Evolutionary conservation across 768 basidiomycete species (phyloP).

Genomic region (Leccinum incarnatum): DNA sequence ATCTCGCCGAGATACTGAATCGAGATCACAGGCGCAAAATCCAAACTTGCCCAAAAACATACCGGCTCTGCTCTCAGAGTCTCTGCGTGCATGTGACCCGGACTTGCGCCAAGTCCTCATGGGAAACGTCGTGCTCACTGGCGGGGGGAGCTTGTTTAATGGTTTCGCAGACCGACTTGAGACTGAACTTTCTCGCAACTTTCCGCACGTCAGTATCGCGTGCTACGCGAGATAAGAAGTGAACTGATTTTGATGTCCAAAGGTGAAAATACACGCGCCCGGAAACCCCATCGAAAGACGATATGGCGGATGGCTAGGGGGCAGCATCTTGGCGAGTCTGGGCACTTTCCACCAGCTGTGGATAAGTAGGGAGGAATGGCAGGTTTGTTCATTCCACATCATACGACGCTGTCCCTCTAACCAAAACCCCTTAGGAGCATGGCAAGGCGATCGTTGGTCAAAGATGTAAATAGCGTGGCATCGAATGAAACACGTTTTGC

Average conservation of each 20-base stretch:
- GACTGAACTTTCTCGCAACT: slow-evolving; percentile 68
- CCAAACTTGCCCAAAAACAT: slow-evolving; percentile 73
- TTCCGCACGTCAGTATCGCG: slow-evolving; percentile 66
- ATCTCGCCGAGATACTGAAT: slow-evolving; percentile 8
- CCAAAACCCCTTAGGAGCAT: slow-evolving; percentile 54
- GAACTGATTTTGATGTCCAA: slow-evolving; percentile 22
- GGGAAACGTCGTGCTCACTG: slow-evolving; percentile 93
- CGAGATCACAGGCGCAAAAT: slow-evolving; percentile 44
- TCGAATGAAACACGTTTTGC: neutral
- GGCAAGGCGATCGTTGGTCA: slow-evolving; percentile 81
- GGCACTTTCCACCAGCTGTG: slow-evolving; percentile 98
- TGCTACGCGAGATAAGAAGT: neutral
- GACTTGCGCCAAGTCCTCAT: slow-evolving; percentile 89
- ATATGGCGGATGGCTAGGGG: slow-evolving; percentile 94
- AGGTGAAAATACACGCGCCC: slow-evolving; percentile 91
- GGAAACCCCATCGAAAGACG: slow-evolving; percentile 87
- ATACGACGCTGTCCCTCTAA: slow-evolving; percentile 3
- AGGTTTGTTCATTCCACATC: slow-evolving; percentile 47
- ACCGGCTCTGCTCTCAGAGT: slow-evolving; percentile 70
- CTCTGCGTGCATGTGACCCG: slow-evolving; percentile 83
- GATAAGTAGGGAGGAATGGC: slow-evolving; percentile 93
- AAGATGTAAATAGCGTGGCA: slow-evolving; percentile 65
- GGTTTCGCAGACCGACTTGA: slow-evolving; percentile 85
- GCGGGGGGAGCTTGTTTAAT: slow-evolving; percentile 83
- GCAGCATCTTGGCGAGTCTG: slow-evolving; percentile 89